phyloP scores from a whole-genome alignment of 176 grass and related monocot genomes.

The Ampelocalamus luodianensis region DNA sequence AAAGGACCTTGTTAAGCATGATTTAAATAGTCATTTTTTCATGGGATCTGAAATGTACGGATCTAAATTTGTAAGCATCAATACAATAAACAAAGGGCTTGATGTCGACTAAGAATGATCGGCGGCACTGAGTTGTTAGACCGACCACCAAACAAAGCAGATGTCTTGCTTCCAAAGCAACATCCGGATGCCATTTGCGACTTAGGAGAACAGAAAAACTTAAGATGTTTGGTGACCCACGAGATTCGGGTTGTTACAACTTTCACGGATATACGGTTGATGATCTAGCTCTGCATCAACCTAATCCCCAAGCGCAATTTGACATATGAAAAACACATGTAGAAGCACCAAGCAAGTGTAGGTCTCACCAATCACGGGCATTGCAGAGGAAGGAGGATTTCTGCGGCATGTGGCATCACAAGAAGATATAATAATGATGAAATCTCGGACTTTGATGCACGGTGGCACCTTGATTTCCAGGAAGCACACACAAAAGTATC shows the following conservation, averaged over 20 bases:
- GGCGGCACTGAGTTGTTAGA: not conserved
- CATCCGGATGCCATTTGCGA: not conserved
- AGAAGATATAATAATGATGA: conserved; percentile 16
- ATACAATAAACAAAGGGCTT: too few relatives aligned
- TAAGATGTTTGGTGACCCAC: not conserved
- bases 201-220: not conserved
- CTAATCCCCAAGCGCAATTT: conserved; percentile 15
- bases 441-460: not conserved
- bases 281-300: not conserved
- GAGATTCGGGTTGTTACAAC: not conserved
- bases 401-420: conserved; percentile 19
- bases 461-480: conserved; percentile 37
- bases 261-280: not conserved
- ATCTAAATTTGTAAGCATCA: too few relatives aligned
- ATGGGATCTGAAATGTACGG: too few relatives aligned
- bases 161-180: not conserved
- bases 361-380: conserved; percentile 34
- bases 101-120: not conserved
- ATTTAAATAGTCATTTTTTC: too few relatives aligned
- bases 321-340: conserved; percentile 22
- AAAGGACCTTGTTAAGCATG: too few relatives aligned
- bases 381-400: conserved; percentile 1
- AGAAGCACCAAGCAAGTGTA: conserved; percentile 42
- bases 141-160: not conserved
- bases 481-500: conserved; percentile 28